phyloP scores from a whole-genome alignment of 768 basidiomycete genomes.

The Hygrophorus pudorinus region DNA sequence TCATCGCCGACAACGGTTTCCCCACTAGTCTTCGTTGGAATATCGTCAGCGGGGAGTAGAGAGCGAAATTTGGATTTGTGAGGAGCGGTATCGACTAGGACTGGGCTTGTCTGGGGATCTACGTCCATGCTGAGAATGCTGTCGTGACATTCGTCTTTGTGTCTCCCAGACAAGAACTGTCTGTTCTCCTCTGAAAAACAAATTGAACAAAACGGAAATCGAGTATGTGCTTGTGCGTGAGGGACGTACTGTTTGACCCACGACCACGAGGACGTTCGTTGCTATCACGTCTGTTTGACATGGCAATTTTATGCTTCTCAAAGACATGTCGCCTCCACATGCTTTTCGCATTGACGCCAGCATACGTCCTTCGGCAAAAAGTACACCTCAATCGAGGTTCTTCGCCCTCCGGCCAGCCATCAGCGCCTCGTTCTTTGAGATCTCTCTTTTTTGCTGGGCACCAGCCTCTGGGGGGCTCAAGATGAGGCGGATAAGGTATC shows the following conservation, averaged over 20 bases:
- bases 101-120: slow-evolving; percentile 26
- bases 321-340: slow-evolving; percentile 89
- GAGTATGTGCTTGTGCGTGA: not conserved
- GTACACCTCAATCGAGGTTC: slow-evolving; percentile 76
- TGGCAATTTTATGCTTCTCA: slow-evolving; percentile 85
- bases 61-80: slow-evolving; percentile 38
- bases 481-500: slow-evolving; percentile 64
- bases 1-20: slow-evolving; percentile 8
- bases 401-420: slow-evolving; percentile 74
- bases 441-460: slow-evolving; percentile 81
- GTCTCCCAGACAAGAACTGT: slow-evolving; percentile 15
- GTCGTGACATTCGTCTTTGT: slow-evolving; percentile 28
- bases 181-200: slow-evolving; percentile 48
- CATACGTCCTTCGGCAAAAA: slow-evolving; percentile 75
- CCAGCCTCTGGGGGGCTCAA: slow-evolving; percentile 82
- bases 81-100: slow-evolving; percentile 16
- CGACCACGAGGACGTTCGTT: slow-evolving; percentile 55
- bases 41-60: slow-evolving; percentile 15
- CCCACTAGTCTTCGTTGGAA: slow-evolving; percentile 8
- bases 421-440: slow-evolving; percentile 53
- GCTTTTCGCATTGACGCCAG: slow-evolving; percentile 82
- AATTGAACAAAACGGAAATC: slow-evolving; percentile 10
- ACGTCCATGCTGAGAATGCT: slow-evolving; percentile 29
- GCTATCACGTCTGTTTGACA: slow-evolving; percentile 75
- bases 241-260: slow-evolving; percentile 50